Evolutionary conservation across 2,329 filamentous ascomycete genomes (phyloP), one percentile per base, ranked within the genome.

Genomic region (Fusarium sp.): DNA sequence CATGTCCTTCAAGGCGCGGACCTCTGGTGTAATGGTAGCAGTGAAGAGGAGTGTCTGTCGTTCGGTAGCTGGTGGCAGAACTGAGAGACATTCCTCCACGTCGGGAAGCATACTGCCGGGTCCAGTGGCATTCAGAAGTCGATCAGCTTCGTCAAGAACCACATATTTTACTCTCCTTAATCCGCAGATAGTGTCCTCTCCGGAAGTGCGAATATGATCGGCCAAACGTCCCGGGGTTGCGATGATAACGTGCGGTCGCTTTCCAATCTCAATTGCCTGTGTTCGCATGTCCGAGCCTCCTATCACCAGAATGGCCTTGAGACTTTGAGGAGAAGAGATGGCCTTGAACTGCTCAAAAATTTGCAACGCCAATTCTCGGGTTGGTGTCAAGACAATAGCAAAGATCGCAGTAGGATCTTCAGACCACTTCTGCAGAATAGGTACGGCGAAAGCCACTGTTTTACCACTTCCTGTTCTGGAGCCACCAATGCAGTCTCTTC

Each of bases 31-130:
- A 45, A 99, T 90, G 3, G 96, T 99, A 18, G 96, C 96, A 11
- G 96, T 99, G 83, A 99, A 99, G 5, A 99, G 88, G 18, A 97
- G 88, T 1, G 95, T 99, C 80, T 99, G 95, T n/a, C 96, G 89
- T 76, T 93, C 86, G 2, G 87, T 82, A 7, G 93, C 88, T 1
- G 92, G 90, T 1, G 96, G 96, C 1, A 99, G 86, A 3, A 91
- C 90, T 4, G 89, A 90, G 6, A 99, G 86, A 77, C 95, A 98
- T 66, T 94, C 93, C 78, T 97, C 93, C 3, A 99, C 90, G 76
- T 98, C 96, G 7, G 93, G 92, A n/a, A 98, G 86, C 95, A 98
- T 98, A 81, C 91, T 95, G 27, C 95, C 95, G 20, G 88, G 86
- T 1, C 88, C 89, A 52, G 89, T 88, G 34, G 90, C 87, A 42